Conservation (phyloP, 108 stramenopile genomes). For the Cyclotella atomus region DNA sequence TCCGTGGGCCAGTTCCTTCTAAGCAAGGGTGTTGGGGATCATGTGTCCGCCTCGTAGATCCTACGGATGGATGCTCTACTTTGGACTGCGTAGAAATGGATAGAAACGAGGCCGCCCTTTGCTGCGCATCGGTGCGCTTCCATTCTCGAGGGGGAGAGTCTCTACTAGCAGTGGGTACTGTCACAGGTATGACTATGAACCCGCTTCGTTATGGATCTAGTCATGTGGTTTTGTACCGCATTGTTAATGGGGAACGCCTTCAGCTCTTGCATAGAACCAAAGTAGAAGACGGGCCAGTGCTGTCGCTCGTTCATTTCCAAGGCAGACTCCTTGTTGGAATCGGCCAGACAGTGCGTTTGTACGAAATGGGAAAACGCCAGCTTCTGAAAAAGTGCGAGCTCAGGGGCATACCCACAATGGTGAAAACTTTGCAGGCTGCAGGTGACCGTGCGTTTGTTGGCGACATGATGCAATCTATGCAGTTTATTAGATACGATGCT, state of each 20-base stretch:
- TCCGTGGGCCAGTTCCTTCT: conserved; percentile 92
- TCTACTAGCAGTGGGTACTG: conserved; percentile 94
- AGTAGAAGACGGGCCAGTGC: conserved; percentile 93
- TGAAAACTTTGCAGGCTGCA: conserved; percentile 85
- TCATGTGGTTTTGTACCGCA: conserved; percentile 85
- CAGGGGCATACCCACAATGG: conserved; percentile 84
- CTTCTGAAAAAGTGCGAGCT: conserved; percentile 96
- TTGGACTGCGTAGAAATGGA: conserved; percentile 90
- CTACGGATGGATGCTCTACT: conserved; percentile 71
- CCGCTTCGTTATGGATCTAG: conserved; percentile 72
- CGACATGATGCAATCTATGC: conserved; percentile 91
- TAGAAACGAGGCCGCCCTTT: conserved; percentile 94
- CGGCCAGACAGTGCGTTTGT: conserved; percentile 87
- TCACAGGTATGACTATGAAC: conserved; percentile 87
- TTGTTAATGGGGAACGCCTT: conserved; percentile 86
- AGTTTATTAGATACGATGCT: conserved; percentile 91
- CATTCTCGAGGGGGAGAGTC: conserved; percentile 93
- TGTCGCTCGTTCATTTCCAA: conserved; percentile 92
- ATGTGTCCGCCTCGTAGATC: conserved; percentile 94
- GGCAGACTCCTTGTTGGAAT: conserved; percentile 93
- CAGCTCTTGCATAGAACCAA: conserved; percentile 91
- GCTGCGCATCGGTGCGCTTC: conserved; percentile 90
- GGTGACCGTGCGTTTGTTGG: conserved; percentile 91
- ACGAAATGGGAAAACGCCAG: conserved; percentile 97
- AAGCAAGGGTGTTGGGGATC: conserved; percentile 92